Evolutionary conservation across 2,329 filamentous ascomycete genomes (phyloP).

Genomic region (Cadophora gregata): DNA sequence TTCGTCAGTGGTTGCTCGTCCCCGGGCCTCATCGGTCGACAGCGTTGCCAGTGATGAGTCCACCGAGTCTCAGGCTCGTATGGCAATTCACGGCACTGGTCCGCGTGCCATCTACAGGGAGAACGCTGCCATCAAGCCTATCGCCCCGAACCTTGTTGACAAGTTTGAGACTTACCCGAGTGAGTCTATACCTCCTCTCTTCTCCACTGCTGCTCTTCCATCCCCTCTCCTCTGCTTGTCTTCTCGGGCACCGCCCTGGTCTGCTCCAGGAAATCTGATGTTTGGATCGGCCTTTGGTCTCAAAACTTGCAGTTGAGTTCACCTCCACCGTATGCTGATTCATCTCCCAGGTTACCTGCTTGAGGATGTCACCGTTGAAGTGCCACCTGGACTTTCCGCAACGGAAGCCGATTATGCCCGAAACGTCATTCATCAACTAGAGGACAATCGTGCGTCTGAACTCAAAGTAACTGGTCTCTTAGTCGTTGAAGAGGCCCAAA

Average conservation of each 20-base stretch:
- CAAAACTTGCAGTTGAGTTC: not conserved
- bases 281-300: not conserved
- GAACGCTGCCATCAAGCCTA: not conserved
- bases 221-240: not conserved
- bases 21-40: not conserved
- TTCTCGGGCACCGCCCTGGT: not conserved
- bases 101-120: not conserved
- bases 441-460: not conserved
- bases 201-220: not conserved
- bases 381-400: not conserved
- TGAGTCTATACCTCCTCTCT: not conserved
- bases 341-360: not conserved
- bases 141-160: not conserved
- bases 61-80: not conserved
- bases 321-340: not conserved
- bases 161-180: not conserved
- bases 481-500: not conserved
- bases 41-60: not conserved
- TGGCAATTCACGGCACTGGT: not conserved
- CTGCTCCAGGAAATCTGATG: not conserved
- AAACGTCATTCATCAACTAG: not conserved
- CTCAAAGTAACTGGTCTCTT: not conserved
- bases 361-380: not conserved
- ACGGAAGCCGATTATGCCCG: not conserved
- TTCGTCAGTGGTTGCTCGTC: not conserved